phyloP scores from a whole-genome alignment of 2,329 filamentous ascomycete genomes.

The Botrytis fabae region DNA sequence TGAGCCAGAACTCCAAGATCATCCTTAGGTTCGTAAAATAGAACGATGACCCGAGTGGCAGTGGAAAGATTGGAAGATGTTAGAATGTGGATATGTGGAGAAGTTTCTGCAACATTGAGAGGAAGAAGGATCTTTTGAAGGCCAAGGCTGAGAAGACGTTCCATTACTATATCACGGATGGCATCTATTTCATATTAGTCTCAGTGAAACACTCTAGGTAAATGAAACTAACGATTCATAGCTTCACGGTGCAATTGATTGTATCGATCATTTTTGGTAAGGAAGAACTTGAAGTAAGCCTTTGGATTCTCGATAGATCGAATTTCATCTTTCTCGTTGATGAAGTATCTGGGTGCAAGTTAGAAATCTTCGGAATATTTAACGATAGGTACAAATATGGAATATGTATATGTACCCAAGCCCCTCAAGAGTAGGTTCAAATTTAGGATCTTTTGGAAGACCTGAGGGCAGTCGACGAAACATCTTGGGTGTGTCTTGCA shows the following conservation, averaged over 20 bases:
- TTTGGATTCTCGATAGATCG: constrained; percentile 67
- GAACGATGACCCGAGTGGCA: constrained; percentile 65
- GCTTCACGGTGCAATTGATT: constrained; percentile 74
- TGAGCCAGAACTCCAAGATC: constrained; percentile 76
- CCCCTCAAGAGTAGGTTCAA: constrained; percentile 62
- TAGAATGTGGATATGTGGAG: constrained; percentile 70
- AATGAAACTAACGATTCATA: constrained; percentile 64
- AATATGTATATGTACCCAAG: constrained; percentile 57
- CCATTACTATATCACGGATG: constrained; percentile 58
- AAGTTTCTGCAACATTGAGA: constrained; percentile 46
- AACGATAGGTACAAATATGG: constrained; percentile 42
- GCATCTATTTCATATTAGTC: constrained; percentile 51
- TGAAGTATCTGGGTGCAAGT: constrained; percentile 55
- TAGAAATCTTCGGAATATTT: constrained; percentile 21
- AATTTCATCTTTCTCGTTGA: constrained; percentile 75
- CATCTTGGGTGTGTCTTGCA: constrained; percentile 52
- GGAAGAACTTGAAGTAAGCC: constrained; percentile 71
- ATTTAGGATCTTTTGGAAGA: constrained; percentile 70
- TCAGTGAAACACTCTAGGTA: not conserved
- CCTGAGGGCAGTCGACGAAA: constrained; percentile 69
- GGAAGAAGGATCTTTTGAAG: constrained; percentile 64
- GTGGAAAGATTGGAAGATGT: constrained; percentile 55
- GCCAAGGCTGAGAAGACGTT: constrained; percentile 62
- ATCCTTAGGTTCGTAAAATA: constrained; percentile 71
- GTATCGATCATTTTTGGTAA: constrained; percentile 71